phyloP scores from a whole-genome alignment of 2,329 filamentous ascomycete species.

The Scedosporium apiospermum region DNA sequence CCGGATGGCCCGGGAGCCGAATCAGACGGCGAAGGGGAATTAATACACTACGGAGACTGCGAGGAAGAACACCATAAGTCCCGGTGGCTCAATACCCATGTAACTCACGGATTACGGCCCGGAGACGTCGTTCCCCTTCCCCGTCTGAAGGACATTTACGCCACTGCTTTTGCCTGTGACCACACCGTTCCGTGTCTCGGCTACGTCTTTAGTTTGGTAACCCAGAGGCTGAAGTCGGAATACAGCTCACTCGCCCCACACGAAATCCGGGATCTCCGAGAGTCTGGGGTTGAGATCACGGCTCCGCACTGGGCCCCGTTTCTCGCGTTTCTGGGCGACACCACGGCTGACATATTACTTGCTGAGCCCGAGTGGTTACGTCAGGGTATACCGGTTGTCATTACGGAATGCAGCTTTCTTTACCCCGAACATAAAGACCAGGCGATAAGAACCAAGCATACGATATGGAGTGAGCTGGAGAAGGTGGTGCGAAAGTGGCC shows the following conservation, averaged over 20 bases:
- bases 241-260: slow-evolving; percentile 23
- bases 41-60: slow-evolving; percentile 12
- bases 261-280: slow-evolving; percentile 27
- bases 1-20: slow-evolving; percentile 10
- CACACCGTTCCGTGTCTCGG: slow-evolving; percentile 38
- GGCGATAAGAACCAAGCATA: slow-evolving; percentile 37
- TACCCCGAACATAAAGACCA: slow-evolving; percentile 31
- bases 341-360: slow-evolving; percentile 29
- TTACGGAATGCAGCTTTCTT: slow-evolving; percentile 40
- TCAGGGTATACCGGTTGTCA: slow-evolving; percentile 31
- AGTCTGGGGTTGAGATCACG: slow-evolving; percentile 28
- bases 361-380: slow-evolving; percentile 28
- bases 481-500: slow-evolving; percentile 31
- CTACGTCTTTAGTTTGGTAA: slow-evolving; percentile 32
- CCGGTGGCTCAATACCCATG: slow-evolving; percentile 26
- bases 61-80: slow-evolving; percentile 3
- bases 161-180: slow-evolving; percentile 33
- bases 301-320: slow-evolving; percentile 26
- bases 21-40: slow-evolving; percentile 13
- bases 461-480: slow-evolving; percentile 35
- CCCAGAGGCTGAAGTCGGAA: slow-evolving; percentile 27
- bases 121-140: slow-evolving; percentile 27
- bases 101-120: slow-evolving; percentile 24
- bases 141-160: slow-evolving; percentile 25
- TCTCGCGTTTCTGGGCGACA: slow-evolving; percentile 39